A percentile compares a stretch with the other conserved stretches of the same genome.
phyloP scores from a whole-genome alignment of 257 asterid genomes.

The Plantago elongata region DNA sequence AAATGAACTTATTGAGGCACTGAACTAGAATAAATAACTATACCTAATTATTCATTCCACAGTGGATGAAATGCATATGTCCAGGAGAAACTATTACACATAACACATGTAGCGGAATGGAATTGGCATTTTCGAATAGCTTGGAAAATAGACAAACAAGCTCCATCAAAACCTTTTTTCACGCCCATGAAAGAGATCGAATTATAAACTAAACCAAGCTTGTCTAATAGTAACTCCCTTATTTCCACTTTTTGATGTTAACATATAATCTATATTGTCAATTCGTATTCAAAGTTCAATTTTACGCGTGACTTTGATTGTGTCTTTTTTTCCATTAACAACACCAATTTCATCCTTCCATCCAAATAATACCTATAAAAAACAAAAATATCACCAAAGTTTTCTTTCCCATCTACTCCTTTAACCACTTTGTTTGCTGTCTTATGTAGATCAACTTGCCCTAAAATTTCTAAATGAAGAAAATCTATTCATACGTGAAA shows the following conservation, averaged over 20 bases:
- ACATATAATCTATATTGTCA: conserved; percentile 1
- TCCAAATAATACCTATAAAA: neutral
- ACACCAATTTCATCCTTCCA: conserved; percentile 17
- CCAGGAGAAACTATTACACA: neutral
- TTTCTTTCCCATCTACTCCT: too few species aligned
- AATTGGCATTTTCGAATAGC: neutral
- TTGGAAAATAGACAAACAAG: conserved; percentile 11
- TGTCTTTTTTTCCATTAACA: conserved; percentile 14
- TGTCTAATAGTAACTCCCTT: neutral
- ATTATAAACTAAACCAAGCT: conserved; percentile 1
- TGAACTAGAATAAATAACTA: too few species aligned
- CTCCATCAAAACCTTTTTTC: conserved; percentile 22
- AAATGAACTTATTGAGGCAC: too few species aligned
- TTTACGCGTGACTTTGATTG: conserved; percentile 23
- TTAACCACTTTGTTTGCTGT: neutral
- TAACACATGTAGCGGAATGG: neutral
- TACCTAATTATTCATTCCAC: too few species aligned
- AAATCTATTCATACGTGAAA: too few species aligned
- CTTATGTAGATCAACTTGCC: neutral
- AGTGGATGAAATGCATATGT: neutral
- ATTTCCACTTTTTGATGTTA: conserved; percentile 4
- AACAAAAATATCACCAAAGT: too few species aligned
- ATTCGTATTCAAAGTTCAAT: conserved; percentile 11
- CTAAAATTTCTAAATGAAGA: too few species aligned
- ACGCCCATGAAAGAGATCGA: conserved; percentile 2